phyloP scores from a whole-genome alignment of 805 yeast genomes.

The Kodamaea jinghongensis region DNA sequence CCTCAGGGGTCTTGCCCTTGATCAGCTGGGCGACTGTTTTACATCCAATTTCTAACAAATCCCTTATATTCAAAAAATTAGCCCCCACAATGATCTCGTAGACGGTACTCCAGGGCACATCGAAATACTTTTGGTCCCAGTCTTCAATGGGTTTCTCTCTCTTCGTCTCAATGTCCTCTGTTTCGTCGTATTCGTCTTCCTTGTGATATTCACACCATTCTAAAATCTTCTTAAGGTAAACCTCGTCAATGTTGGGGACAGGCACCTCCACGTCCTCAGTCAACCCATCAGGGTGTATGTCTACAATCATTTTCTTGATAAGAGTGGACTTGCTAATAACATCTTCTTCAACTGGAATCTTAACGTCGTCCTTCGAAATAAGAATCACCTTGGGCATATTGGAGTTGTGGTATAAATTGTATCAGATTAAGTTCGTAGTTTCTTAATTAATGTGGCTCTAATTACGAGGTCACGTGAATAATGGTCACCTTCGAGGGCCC shows the following conservation, averaged over 20 bases:
- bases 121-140: constrained; percentile 9
- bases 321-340: constrained; percentile 4
- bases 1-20: constrained; percentile 25
- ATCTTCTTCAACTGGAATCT: constrained; percentile 6
- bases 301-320: constrained; percentile 7
- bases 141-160: constrained; percentile 5
- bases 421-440: constrained; percentile 2
- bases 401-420: too few species aligned
- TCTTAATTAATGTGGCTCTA: constrained; percentile 11
- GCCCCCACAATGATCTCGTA: constrained; percentile 49
- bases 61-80: constrained; percentile 44
- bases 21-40: constrained; percentile 50
- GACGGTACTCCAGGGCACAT: constrained; percentile 35
- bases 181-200: constrained; percentile 15
- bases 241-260: constrained; percentile 7
- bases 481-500: not conserved
- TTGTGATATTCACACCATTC: constrained; percentile 10
- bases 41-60: constrained; percentile 46
- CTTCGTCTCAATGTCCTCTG: constrained; percentile 15
- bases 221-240: constrained; percentile 6
- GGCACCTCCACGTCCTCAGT: constrained; percentile 15
- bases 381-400: constrained; percentile 5
- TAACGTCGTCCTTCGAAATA: constrained; percentile 5
- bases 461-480: constrained; percentile 1
- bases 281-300: constrained; percentile 9